These are phyloP conservation scores for Colletotrichum sp. DNA, from an alignment of 2,329 filamentous ascomycete genomes.

Conservation along the genomic window DNA sequence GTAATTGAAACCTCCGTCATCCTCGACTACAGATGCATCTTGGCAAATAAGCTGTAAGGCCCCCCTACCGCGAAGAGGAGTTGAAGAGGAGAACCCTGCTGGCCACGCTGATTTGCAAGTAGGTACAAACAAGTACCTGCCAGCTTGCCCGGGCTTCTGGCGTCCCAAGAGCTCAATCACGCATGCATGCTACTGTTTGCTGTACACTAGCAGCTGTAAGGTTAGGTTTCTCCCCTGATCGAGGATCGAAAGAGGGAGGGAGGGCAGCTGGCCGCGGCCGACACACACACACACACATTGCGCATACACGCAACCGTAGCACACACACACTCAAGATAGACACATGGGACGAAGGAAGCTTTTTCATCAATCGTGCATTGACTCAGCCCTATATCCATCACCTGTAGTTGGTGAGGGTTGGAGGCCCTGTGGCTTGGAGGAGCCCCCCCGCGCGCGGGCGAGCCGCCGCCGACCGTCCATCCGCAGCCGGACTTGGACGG, in stretches of 20 bases:
- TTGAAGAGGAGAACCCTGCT: neutral
- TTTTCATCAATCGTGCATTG: neutral
- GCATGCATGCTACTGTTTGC: neutral
- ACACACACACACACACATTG: neutral
- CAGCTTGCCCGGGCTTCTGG: neutral
- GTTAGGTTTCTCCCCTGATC: neutral
- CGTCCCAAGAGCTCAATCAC: neutral
- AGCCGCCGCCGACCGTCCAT: neutral
- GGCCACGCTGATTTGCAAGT: neutral
- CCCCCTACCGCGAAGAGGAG: neutral
- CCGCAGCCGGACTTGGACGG: neutral
- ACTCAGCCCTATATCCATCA: conserved; percentile 11
- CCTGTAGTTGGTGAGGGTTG: neutral
- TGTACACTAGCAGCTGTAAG: neutral
- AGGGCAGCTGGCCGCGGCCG: neutral
- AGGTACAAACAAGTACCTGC: neutral
- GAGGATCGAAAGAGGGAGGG: neutral
- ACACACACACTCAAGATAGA: neutral
- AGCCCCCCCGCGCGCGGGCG: neutral
- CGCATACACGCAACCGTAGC: neutral
- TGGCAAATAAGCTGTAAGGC: neutral
- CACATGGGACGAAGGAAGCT: conserved; percentile 9
- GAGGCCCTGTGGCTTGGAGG: neutral
- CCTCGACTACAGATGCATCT: neutral
- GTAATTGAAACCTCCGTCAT: conserved; percentile 11